Evolutionary conservation across 2,329 filamentous ascomycete genomes (phyloP).

Genomic region (Colletotrichum musicola): DNA sequence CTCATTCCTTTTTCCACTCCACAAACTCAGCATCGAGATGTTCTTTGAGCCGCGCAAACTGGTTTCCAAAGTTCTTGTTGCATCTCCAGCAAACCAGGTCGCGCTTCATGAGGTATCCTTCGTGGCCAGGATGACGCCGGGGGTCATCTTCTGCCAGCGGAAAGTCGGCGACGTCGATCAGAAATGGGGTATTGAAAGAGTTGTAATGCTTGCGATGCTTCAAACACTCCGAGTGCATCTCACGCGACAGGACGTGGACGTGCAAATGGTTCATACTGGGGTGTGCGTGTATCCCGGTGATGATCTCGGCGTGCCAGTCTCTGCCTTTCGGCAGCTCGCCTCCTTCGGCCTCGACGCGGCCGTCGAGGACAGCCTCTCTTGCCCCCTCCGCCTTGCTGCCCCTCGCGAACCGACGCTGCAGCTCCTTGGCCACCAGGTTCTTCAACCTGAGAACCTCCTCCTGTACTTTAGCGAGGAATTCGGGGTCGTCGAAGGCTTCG

Average conservation of each 20-base stretch:
- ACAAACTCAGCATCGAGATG: slow-evolving; percentile 83
- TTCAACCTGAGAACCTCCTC: slow-evolving; percentile 72
- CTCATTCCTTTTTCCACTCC: slow-evolving; percentile 76
- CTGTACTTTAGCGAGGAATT: slow-evolving; percentile 75
- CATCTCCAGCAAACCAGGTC: slow-evolving; percentile 91
- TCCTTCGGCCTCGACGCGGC: slow-evolving; percentile 60
- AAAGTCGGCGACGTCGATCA: slow-evolving; percentile 83
- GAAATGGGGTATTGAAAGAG: slow-evolving; percentile 88
- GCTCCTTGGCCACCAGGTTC: slow-evolving; percentile 77
- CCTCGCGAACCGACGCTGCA: slow-evolving; percentile 76
- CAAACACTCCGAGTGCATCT: slow-evolving; percentile 79
- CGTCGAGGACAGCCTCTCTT: slow-evolving; percentile 76
- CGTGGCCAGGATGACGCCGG: slow-evolving; percentile 67
- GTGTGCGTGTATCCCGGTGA: slow-evolving; percentile 84
- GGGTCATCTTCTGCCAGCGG: slow-evolving; percentile 77
- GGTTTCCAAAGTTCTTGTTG: slow-evolving; percentile 77
- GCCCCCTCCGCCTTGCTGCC: slow-evolving; percentile 72
- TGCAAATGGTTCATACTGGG: slow-evolving; percentile 95
- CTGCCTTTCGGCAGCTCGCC: slow-evolving; percentile 74
- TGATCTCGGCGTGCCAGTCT: slow-evolving; percentile 82
- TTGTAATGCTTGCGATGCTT: slow-evolving; percentile 92
- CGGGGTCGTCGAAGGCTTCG: slow-evolving; percentile 77
- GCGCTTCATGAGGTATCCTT: slow-evolving; percentile 68
- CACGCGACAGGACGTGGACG: slow-evolving; percentile 85
- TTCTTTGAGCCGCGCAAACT: slow-evolving; percentile 78